phyloP scores from a whole-genome alignment of 352 stramenopile genomes.

The Phytophthora boehmeriae region DNA sequence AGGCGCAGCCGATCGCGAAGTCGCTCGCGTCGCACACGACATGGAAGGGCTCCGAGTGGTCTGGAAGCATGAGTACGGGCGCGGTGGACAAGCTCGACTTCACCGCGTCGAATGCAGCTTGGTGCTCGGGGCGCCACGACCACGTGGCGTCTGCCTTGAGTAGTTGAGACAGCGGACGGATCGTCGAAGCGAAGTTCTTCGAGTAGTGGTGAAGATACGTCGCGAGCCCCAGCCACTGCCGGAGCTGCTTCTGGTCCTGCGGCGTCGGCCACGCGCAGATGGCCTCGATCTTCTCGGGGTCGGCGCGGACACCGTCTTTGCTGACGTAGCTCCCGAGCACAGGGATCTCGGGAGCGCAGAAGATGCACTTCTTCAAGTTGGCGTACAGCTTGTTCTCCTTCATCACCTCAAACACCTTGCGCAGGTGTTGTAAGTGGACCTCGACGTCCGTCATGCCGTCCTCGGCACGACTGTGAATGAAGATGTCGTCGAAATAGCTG shows the following conservation, averaged over 20 bases:
- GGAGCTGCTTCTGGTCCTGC: too few relatives aligned
- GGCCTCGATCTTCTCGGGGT: slow-evolving; percentile 20
- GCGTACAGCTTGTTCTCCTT: too few relatives aligned
- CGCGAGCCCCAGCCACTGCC: slow-evolving; percentile 12
- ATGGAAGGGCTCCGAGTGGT: slow-evolving; percentile 14
- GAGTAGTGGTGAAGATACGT: too few relatives aligned
- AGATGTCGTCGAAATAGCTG: slow-evolving; percentile 40
- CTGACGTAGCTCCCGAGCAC: slow-evolving; percentile 33
- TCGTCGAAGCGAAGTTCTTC: slow-evolving; percentile 13
- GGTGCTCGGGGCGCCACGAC: slow-evolving; percentile 11
- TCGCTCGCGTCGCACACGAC: slow-evolving; percentile 32
- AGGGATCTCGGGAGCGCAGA: too few relatives aligned
- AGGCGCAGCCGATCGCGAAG: slow-evolving; percentile 22
- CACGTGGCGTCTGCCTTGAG: slow-evolving; percentile 31
- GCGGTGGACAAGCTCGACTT: slow-evolving; percentile 11
- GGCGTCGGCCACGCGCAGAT: slow-evolving; percentile 15
- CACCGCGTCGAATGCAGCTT: slow-evolving; percentile 17
- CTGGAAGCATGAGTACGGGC: slow-evolving; percentile 12
- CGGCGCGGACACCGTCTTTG: slow-evolving; percentile 12
- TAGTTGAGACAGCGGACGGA: slow-evolving; percentile 14
- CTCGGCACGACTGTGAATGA: too few relatives aligned
- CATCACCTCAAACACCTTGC: slow-evolving; percentile 27
- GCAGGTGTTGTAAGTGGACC: slow-evolving; percentile 26
- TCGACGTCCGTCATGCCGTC: slow-evolving; percentile 11
- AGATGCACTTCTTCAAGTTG: too few relatives aligned